These are phyloP conservation scores for Globisporangium nunn DNA, from an alignment of 352 stramenopile species.

Conservation along the genomic window DNA sequence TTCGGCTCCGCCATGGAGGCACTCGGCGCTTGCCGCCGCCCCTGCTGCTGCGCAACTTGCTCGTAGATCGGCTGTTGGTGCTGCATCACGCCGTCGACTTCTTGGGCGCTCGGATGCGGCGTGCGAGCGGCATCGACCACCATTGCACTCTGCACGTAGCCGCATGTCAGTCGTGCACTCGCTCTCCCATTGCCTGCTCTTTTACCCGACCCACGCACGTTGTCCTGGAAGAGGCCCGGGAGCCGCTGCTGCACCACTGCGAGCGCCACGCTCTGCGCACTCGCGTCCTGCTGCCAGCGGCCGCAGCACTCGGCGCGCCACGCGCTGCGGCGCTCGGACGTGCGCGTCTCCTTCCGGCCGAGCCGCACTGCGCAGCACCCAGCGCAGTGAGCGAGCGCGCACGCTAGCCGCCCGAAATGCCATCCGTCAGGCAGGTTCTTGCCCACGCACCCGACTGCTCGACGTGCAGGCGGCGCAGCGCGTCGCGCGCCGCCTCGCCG, in stretches of 20 bases:
- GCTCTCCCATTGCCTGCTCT: neutral
- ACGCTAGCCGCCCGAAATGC: too few relatives aligned
- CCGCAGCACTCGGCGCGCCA: constrained; percentile 29
- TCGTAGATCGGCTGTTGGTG: neutral
- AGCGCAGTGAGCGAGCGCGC: too few relatives aligned
- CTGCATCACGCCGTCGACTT: neutral
- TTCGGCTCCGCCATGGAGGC: neutral
- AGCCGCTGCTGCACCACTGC: constrained; percentile 29
- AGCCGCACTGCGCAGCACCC: constrained; percentile 19
- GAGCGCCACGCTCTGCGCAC: constrained; percentile 20
- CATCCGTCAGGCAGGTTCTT: neutral
- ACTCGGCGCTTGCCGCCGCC: neutral
- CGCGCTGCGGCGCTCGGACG: constrained; percentile 29
- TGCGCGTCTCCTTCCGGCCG: constrained; percentile 13
- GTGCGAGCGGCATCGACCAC: too few relatives aligned
- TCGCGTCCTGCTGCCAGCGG: constrained; percentile 20
- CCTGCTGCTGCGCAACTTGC: neutral
- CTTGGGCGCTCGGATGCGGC: neutral
- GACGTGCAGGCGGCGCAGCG: constrained; percentile 37
- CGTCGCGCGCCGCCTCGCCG: constrained; percentile 21
- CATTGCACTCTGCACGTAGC: neutral
- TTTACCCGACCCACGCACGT: constrained; percentile 12
- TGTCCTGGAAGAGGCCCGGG: constrained; percentile 32
- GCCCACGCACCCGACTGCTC: constrained; percentile 32
- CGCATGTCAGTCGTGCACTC: neutral